Conservation (phyloP, 2,329 filamentous ascomycete genomes). For the Phaeophleospora eucalypticola region DNA sequence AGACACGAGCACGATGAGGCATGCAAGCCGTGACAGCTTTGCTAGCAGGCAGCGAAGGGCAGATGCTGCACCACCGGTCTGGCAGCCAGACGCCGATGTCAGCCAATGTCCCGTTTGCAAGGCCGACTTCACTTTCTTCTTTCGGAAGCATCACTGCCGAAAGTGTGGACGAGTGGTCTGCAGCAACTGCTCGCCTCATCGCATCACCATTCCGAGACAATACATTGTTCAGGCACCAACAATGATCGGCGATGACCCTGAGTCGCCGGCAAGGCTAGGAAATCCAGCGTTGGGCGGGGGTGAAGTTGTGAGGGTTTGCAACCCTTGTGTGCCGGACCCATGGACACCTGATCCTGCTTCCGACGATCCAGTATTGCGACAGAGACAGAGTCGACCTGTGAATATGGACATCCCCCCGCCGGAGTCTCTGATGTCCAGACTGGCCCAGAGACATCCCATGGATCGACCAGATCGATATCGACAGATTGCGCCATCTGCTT, state of each 20-base stretch:
- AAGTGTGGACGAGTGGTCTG: slow-evolving; percentile 95
- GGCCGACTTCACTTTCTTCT: slow-evolving; percentile 75
- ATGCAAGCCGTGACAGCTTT: not conserved
- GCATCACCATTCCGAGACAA: slow-evolving; percentile 88
- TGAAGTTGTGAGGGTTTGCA: slow-evolving; percentile 66
- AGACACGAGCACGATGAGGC: not conserved
- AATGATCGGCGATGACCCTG: slow-evolving; percentile 12
- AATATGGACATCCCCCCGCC: not conserved
- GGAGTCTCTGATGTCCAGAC: not conserved
- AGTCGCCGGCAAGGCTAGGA: slow-evolving; percentile 8
- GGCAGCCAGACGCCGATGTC: slow-evolving; percentile 86
- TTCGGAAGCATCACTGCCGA: slow-evolving; percentile 89
- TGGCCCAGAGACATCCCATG: not conserved
- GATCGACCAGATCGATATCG: no score
- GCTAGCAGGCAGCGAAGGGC: slow-evolving; percentile 21
- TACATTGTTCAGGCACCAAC: slow-evolving; percentile 79
- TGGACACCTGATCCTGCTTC: slow-evolving; percentile 23
- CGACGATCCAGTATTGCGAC: not conserved
- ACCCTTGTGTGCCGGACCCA: slow-evolving; percentile 67
- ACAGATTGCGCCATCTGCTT: no score
- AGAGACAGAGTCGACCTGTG: not conserved
- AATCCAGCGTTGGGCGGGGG: slow-evolving; percentile 58
- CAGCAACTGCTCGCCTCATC: slow-evolving; percentile 81
- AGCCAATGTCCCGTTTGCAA: slow-evolving; percentile 80
- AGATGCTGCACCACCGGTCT: slow-evolving; percentile 62